Conservation (phyloP, 2,329 filamentous ascomycete species). For the Ophiostoma sp. region DNA sequence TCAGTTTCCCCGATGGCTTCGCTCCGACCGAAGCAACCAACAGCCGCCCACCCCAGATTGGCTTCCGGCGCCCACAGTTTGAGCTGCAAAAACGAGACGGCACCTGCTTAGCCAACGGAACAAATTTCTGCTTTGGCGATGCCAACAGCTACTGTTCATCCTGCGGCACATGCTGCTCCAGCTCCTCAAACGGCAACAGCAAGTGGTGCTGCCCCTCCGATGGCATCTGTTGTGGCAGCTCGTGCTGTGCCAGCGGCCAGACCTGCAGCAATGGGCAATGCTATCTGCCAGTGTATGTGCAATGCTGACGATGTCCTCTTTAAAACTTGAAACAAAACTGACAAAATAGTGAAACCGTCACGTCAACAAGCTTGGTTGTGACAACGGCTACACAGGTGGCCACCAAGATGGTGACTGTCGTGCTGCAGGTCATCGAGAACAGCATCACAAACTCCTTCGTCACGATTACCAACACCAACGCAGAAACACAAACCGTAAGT, state of each 20-base stretch:
- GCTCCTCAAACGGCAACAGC: slow-evolving; percentile 23
- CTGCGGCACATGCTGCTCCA: slow-evolving; percentile 32
- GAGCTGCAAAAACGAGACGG: slow-evolving; percentile 28
- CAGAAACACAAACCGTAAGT: slow-evolving; percentile 27
- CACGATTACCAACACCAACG: slow-evolving; percentile 24
- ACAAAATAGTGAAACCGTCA: slow-evolving; percentile 25
- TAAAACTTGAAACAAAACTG: background rate
- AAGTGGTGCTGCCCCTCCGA: slow-evolving; percentile 31
- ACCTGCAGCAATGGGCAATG: slow-evolving; percentile 32
- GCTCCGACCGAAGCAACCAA: slow-evolving; percentile 23
- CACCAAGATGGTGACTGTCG: slow-evolving; percentile 24
- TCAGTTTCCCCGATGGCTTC: slow-evolving; percentile 11
- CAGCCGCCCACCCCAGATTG: slow-evolving; percentile 26
- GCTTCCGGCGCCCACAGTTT: slow-evolving; percentile 22
- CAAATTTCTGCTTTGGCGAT: slow-evolving; percentile 34
- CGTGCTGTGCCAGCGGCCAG: slow-evolving; percentile 33
- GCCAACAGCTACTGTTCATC: slow-evolving; percentile 29
- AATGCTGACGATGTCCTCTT: background rate
- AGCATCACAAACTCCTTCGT: slow-evolving; percentile 22
- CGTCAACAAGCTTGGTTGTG: slow-evolving; percentile 17
- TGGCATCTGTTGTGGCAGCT: slow-evolving; percentile 31
- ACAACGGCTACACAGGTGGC: slow-evolving; percentile 21
- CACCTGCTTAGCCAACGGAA: slow-evolving; percentile 33
- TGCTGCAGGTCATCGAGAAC: slow-evolving; percentile 25
- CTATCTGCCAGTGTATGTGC: slow-evolving; percentile 23